Base-by-base conservation (phyloP, 2,329 filamentous ascomycete genomes). In the Phaeosphaeria sp. region DNA sequence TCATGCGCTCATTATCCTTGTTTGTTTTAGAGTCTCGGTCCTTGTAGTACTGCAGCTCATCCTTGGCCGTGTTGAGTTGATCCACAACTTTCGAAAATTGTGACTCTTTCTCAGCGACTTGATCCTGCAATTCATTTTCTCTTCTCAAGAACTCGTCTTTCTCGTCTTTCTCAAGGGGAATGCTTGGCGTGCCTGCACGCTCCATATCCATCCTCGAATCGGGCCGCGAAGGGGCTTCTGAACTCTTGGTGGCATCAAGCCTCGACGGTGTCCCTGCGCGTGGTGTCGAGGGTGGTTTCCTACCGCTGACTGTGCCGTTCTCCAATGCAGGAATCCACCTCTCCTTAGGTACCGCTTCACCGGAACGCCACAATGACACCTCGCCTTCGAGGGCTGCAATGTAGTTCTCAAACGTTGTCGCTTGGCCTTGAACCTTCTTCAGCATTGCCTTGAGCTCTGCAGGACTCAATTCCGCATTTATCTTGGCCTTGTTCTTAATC, bases 401-500 rank as follows among this genome's bases (percentile, higher is more conserved):
- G 73, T 98, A 98, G 57, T 82, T 87, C 75, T 97, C 91, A 77
- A 96, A 98, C 17, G 88, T 93, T 21, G 91, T 92, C 65, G 95
- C 89, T 76, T 97, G 93, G 52, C 86, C 88, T 78, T 97, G 93
- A 15, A 93, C 92, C 79, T 97, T 97, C 80, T 92, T 93, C 75
- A 99, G 88, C 72, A 97, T 85, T 50, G 89, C 85, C 81, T 98
- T 99, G 83, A 99, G 88, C 79, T 99, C 95, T 13, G 93, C 88
- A 46, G 95, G 95, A 72, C 94, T 98, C 71, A 99, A 87, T 79
- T 99, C 95, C 46, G 94, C 93, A 76, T 99, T 99, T 85, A 99
- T 90, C 89, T 98, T 99, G 79, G 95, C 95, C 85, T 98, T 98
- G 84, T 98, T 98, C 89, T 98, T 97, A 83, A 99, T 99, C 0